Conservation (phyloP, 23 red algal genomes). For the Chondrus crispus region DNA sequence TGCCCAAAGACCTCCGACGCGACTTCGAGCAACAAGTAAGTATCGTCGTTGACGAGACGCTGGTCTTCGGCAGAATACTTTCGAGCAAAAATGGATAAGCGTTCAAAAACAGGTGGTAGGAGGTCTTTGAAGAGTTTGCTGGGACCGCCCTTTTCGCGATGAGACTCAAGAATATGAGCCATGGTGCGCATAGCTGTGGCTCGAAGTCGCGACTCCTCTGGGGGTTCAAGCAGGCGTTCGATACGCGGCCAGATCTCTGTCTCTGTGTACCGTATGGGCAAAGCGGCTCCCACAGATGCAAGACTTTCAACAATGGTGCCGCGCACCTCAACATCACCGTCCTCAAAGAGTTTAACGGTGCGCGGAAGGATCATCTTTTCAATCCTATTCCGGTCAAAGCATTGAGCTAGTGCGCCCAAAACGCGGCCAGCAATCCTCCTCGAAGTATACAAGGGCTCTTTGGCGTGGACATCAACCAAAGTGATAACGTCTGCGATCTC, state of each 20-base stretch:
- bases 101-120: slow-evolving; percentile 67
- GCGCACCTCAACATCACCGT: slow-evolving; percentile 69
- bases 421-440: slow-evolving; percentile 77
- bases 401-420: slow-evolving; percentile 54
- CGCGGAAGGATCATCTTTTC: slow-evolving; percentile 74
- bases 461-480: slow-evolving; percentile 67
- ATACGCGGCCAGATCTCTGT: slow-evolving; percentile 54
- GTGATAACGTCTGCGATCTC: slow-evolving; percentile 54
- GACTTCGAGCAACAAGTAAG: slow-evolving; percentile 76
- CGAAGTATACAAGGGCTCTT: slow-evolving; percentile 37
- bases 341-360: slow-evolving; percentile 44
- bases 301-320: slow-evolving; percentile 69
- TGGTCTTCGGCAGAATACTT: slow-evolving; percentile 67
- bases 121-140: slow-evolving; percentile 62
- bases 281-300: slow-evolving; percentile 53
- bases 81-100: slow-evolving; percentile 53
- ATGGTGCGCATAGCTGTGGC: slow-evolving; percentile 71
- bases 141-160: slow-evolving; percentile 33
- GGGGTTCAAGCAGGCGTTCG: slow-evolving; percentile 36
- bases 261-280: slow-evolving; percentile 59
- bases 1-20: slow-evolving; percentile 74
- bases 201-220: slow-evolving; percentile 61
- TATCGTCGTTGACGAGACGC: slow-evolving; percentile 77
- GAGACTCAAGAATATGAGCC: slow-evolving; percentile 75
- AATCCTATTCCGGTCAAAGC: slow-evolving; percentile 37